Evolutionary conservation across 352 stramenopile species (phyloP).

Genomic region (Achlya hypogyna): DNA sequence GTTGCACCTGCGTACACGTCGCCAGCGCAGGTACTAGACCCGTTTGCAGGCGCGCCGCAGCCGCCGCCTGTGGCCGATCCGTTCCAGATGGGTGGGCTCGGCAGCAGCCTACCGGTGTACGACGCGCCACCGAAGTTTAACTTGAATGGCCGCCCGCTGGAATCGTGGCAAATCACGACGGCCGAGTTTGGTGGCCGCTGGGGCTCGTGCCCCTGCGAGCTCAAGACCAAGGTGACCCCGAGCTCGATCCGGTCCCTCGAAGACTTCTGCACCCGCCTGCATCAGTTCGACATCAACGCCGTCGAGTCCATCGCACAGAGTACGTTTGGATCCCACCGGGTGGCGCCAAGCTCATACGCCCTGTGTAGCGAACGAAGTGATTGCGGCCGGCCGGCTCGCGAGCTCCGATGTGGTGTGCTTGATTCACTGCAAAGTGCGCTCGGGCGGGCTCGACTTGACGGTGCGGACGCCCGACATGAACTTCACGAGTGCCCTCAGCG

Average conservation of each 20-base stretch:
- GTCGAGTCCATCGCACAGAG: slow-evolving; percentile 78
- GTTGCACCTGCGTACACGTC: slow-evolving; percentile 21
- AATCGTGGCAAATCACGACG: slow-evolving; percentile 81
- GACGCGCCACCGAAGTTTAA: slow-evolving; percentile 35
- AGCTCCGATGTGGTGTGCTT: slow-evolving; percentile 78
- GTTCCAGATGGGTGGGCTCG: slow-evolving; percentile 19
- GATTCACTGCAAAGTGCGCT: slow-evolving; percentile 82
- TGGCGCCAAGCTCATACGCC: slow-evolving; percentile 1
- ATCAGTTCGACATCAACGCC: slow-evolving; percentile 68
- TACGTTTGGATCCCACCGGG: slow-evolving; percentile 31
- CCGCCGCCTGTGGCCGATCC: slow-evolving; percentile 24
- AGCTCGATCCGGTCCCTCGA: slow-evolving; percentile 72
- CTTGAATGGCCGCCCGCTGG: slow-evolving; percentile 67
- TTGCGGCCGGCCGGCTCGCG: slow-evolving; percentile 59
- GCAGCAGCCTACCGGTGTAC: not conserved
- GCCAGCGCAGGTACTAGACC: slow-evolving; percentile 32
- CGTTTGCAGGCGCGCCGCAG: slow-evolving; percentile 39
- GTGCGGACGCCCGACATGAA: slow-evolving; percentile 76
- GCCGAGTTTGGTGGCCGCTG: slow-evolving; percentile 80
- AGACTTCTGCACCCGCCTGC: slow-evolving; percentile 74
- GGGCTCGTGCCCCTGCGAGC: slow-evolving; percentile 71
- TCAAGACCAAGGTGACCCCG: slow-evolving; percentile 77
- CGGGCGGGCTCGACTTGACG: slow-evolving; percentile 72
- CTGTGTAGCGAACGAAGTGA: slow-evolving; percentile 78
- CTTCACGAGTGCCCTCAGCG: slow-evolving; percentile 61